Base-by-base conservation (phyloP, 192 early-diverging fungal species). In the Backusella parvicylindrica region DNA sequence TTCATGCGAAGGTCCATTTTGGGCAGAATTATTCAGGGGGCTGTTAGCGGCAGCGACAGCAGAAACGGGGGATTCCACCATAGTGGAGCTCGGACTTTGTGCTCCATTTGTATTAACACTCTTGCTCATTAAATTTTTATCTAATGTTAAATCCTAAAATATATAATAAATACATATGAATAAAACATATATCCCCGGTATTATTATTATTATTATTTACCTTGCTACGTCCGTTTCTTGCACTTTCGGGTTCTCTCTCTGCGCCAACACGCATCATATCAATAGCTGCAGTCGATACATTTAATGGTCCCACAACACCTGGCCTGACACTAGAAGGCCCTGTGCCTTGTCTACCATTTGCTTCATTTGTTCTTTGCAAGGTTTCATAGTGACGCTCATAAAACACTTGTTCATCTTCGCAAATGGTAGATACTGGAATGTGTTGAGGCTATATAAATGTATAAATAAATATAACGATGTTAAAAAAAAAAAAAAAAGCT, bases 371-470 rank as follows among this genome's bases (percentile, higher is more conserved):
- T 35, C 84, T 83, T 73, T 91, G 88, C 66, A 95, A 85, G 11
- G 90, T 89, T 15, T 90, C 92, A 64, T 88, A 88, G 78, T 94
- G 92, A 11, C 90, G 83, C 67, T 95, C 92, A 63, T 96, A 84
- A 84, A 98, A 98, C 2, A 82, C 81, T 81, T 98, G 95, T 75
- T 98, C 95, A 68, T 95, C 91, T 80, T 97, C 95, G 13, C 94
- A 92, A 0, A 81, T 79, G 13, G 95, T 89, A n/a, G 86, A 75
- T 36, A 86, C 82, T 73, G 91, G 89, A 74, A 89, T 86, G 23
- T 88, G 75, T 2, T 84, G 82, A 7, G 90, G 82, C 91, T 92
- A 78, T 40, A 23, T 26, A 16, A 16, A 71, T 32, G 50, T 32
- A 23, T 47, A 23, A 11, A 21, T 50, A 36, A 53, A 12, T 6